Conservation (phyloP, 2,329 filamentous ascomycete genomes). For the Epichloe hybrida region DNA sequence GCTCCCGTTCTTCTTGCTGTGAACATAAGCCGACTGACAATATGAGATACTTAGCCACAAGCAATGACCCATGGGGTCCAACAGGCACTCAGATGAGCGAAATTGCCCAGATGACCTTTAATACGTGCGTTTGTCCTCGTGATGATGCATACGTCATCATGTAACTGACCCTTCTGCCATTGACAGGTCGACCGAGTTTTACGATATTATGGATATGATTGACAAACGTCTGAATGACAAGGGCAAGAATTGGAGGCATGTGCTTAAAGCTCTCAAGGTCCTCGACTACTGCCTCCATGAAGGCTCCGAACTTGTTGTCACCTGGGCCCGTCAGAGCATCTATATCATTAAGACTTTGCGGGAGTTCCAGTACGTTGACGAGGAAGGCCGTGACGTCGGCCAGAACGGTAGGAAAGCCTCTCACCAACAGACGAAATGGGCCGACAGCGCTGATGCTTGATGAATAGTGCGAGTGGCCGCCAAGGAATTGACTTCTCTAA, state of each 20-base stretch:
- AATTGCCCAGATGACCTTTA: constrained; percentile 94
- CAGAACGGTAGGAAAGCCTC: constrained; percentile 63
- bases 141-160: not conserved
- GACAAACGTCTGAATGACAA: constrained; percentile 98
- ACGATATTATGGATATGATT: constrained; percentile 99
- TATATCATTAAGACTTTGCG: constrained; percentile 98
- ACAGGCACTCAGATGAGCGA: constrained; percentile 98
- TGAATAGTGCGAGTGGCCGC: constrained; percentile 76
- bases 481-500: constrained; percentile 84
- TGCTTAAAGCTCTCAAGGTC: constrained; percentile 93
- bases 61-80: constrained; percentile 97
- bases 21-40: constrained; percentile 7
- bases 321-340: constrained; percentile 94
- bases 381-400: constrained; percentile 88
- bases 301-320: constrained; percentile 89
- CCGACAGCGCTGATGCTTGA: constrained; percentile 6
- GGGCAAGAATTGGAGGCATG: constrained; percentile 98
- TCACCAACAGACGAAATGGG: not conserved
- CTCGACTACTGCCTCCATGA: constrained; percentile 97
- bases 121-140: constrained; percentile 55
- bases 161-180: not conserved
- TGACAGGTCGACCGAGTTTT: constrained; percentile 81
- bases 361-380: constrained; percentile 93
- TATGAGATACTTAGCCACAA: constrained; percentile 56
- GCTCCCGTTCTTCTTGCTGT: not conserved